These are phyloP conservation scores for Pythium grandisporangium DNA, from an alignment of 352 stramenopile species.

Conservation along the genomic window DNA sequence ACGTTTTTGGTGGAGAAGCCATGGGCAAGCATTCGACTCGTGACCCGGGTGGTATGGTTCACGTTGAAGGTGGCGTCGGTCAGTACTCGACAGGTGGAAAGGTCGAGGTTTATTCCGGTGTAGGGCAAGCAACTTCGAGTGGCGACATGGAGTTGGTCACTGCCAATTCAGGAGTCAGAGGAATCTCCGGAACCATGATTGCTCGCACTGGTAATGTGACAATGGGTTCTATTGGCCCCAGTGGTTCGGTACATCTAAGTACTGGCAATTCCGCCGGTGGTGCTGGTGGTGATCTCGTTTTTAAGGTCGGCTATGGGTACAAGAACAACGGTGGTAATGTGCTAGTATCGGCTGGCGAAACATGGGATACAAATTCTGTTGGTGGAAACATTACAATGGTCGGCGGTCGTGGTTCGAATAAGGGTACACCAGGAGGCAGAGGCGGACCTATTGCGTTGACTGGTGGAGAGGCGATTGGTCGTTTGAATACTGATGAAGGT, in stretches of 20 bases:
- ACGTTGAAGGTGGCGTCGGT: constrained; percentile 45
- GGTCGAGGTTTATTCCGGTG: constrained; percentile 47
- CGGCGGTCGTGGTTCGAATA: constrained; percentile 43
- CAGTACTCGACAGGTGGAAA: constrained; percentile 46
- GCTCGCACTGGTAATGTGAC: constrained; percentile 68
- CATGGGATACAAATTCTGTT: constrained; percentile 22
- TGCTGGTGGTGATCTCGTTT: constrained; percentile 63
- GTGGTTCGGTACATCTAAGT: constrained; percentile 57
- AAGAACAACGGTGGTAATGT: constrained; percentile 80
- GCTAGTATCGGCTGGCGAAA: constrained; percentile 50
- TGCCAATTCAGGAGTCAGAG: constrained; percentile 61
- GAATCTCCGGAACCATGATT: constrained; percentile 67
- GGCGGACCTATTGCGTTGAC: constrained; percentile 43
- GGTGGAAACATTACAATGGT: constrained; percentile 43
- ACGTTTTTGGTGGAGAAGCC: constrained; percentile 45
- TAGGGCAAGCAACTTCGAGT: constrained; percentile 36
- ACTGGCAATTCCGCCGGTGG: constrained; percentile 71
- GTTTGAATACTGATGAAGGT: too few species aligned
- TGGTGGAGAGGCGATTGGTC: constrained; percentile 43
- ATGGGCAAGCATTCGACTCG: constrained; percentile 25
- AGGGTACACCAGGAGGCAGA: too few species aligned
- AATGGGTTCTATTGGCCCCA: constrained; percentile 23
- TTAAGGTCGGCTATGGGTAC: constrained; percentile 77
- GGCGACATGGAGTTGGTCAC: constrained; percentile 55
- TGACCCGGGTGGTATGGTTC: constrained; percentile 46